Conservation (phyloP, 345 rosid genomes). For the Euphorbia lathyris region DNA sequence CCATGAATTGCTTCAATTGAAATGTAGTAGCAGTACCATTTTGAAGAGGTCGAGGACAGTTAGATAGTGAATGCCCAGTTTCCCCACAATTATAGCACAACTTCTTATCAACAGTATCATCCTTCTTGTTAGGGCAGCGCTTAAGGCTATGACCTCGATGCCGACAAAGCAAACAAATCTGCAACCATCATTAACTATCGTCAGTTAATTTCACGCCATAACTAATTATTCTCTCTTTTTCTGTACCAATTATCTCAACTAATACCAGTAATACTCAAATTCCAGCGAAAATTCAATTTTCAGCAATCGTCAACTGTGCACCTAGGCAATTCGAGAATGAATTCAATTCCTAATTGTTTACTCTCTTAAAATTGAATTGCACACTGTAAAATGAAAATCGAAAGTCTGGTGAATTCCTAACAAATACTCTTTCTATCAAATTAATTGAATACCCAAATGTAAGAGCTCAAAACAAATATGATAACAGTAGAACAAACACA, state of each 20-base stretch:
- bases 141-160: conserved; percentile 85
- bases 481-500: conserved; percentile 1
- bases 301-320: not conserved
- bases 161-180: conserved; percentile 85
- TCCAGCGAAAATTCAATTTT: no score
- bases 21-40: conserved; percentile 47
- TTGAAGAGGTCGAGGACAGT: conserved; percentile 67
- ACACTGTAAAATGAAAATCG: not conserved
- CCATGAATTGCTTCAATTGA: not conserved
- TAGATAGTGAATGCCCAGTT: conserved; percentile 72
- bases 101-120: conserved; percentile 51
- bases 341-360: not conserved
- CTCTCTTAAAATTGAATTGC: not conserved
- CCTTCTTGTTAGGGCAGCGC: conserved; percentile 66
- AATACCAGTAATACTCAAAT: no score
- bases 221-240: not conserved
- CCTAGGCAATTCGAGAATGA: not conserved
- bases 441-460: not conserved
- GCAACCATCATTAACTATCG: conserved; percentile 24
- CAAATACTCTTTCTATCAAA: not conserved
- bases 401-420: not conserved
- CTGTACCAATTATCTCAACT: no score
- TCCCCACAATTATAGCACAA: conserved; percentile 87
- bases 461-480: not conserved
- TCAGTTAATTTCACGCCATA: not conserved